Conservation (phyloP, 441 rosid genomes). For the Hura crepitans region DNA sequence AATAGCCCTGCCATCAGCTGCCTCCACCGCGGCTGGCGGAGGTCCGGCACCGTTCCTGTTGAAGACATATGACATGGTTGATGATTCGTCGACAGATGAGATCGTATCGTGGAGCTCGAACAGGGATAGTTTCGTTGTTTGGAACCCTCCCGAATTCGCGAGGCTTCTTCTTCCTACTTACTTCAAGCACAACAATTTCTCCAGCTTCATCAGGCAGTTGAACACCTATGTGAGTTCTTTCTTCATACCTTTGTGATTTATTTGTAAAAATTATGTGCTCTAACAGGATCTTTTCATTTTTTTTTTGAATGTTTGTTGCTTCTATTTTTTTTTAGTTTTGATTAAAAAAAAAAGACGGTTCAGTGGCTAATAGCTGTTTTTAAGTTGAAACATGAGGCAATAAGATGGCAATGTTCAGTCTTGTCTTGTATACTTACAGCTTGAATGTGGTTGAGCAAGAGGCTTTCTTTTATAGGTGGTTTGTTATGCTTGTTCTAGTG, state of each 20-base stretch:
- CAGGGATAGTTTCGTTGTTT: constrained; percentile 72
- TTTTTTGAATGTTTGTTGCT: background rate
- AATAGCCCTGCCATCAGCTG: constrained; percentile 12
- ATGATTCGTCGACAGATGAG: constrained; percentile 64
- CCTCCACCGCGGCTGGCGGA: constrained; percentile 39
- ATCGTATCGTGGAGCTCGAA: constrained; percentile 76
- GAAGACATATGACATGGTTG: constrained; percentile 88
- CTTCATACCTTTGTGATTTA: background rate
- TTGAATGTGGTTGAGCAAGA: background rate
- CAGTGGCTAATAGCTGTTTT: background rate
- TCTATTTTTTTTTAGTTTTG: background rate
- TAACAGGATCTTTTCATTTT: background rate
- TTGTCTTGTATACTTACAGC: too few relatives aligned
- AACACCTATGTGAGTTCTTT: constrained; percentile 63
- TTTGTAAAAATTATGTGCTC: background rate
- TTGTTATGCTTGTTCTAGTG: background rate
- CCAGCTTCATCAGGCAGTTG: constrained; percentile 82
- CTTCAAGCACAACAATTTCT: constrained; percentile 90
- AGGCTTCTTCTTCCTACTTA: constrained; percentile 65
- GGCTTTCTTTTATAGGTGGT: background rate
- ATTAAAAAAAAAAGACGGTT: background rate
- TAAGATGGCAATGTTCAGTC: background rate
- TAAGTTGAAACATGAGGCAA: background rate
- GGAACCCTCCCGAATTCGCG: constrained; percentile 83
- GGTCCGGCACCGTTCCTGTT: constrained; percentile 69